Evolutionary conservation across 306 rosid genomes (phyloP), one percentile per base, ranked within the genome.

Genomic region (Prunus kanzakura): DNA sequence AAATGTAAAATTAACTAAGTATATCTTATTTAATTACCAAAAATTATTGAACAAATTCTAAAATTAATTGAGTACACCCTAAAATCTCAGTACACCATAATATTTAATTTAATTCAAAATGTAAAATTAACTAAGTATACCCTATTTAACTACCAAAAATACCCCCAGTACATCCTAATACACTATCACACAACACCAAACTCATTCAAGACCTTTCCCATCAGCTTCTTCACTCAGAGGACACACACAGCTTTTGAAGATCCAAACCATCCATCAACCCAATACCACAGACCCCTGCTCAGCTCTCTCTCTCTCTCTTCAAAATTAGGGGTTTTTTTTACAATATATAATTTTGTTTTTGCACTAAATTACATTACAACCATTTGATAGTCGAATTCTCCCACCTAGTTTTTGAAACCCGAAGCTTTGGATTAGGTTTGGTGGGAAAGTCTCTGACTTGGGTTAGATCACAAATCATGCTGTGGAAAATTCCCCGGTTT

Each of bases 211-310:
- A 32, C 6, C 0, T 41, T 14, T 58, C 19, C 54, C 75, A 15
- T 76, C 54, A 69, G 83, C 81, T 83, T 84, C 82, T 86, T 61
- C 60, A 27, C 61, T 66, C 38, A 83, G 73, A 80, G 60, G 67
- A 73, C 82, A 62, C 58, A 66, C 82, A 56, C 25, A 75, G 71
- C 77, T 68, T 68, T 69, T 29, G 71, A 77, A 72, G 84, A 84
- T 76, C 84, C 84, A 80, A 73, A 60, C 4, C 69, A 57, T 72
- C 65, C 52, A 22, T 16, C 80, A 30, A 30, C 32, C 32, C 32
- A 75, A 60, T 55, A 73, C 61, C 76, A 56, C 66, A 57, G 60
- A 20, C 78, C 32, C 60, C 73, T 18, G 64, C 60, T 67, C 57
- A 6, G 69, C 43, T 45, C 25, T 55, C 25, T 58, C 25, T 60